Conservation (phyloP, 2,329 filamentous ascomycete species). For the Nemania serpens region DNA sequence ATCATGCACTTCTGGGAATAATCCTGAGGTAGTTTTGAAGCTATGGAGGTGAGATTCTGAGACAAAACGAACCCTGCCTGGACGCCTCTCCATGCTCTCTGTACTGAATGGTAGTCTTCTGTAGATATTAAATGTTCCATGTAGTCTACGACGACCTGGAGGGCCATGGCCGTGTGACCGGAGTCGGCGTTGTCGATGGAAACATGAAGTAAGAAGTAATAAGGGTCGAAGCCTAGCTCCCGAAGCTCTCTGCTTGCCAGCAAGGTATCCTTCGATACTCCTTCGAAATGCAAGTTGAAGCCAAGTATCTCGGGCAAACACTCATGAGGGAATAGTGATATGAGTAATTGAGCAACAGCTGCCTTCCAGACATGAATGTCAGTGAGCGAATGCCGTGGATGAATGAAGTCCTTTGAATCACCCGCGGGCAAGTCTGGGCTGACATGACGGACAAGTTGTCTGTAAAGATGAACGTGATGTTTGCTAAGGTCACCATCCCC, state of each 20-base stretch:
- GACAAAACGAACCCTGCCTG: neutral
- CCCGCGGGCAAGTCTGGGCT: neutral
- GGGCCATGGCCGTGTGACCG: neutral
- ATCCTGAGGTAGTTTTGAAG: neutral
- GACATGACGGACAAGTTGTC: neutral
- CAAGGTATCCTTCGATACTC: neutral
- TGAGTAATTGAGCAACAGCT: neutral
- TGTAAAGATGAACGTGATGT: neutral
- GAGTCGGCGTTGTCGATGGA: neutral
- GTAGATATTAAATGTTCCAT: neutral
- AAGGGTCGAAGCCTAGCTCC: neutral
- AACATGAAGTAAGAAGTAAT: neutral
- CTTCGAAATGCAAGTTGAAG: neutral
- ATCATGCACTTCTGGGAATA: neutral
- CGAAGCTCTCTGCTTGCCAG: neutral
- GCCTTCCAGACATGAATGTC: neutral
- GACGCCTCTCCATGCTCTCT: neutral
- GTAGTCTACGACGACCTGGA: neutral
- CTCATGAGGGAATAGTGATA: neutral
- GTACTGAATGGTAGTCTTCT: neutral
- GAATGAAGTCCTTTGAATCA: neutral
- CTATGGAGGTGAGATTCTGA: too few species aligned
- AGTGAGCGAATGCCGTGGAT: neutral
- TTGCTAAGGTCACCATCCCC: neutral
- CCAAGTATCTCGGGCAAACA: neutral